phyloP scores from a whole-genome alignment of 2,329 filamentous ascomycete genomes.

The Gliomastix tumulicola region DNA sequence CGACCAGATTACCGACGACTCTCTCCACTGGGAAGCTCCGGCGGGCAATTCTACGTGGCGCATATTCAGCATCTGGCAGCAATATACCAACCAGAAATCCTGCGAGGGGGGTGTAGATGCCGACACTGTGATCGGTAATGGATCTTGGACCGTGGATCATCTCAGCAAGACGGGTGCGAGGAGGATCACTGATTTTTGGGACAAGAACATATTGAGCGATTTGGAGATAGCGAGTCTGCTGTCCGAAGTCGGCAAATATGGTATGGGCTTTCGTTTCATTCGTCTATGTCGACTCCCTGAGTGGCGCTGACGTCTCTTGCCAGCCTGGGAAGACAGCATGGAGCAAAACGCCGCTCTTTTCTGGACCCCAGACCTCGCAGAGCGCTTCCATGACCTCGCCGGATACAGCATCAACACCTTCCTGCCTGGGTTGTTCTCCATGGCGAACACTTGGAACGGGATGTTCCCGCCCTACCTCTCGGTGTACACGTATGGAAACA shows the following conservation, averaged over 20 bases:
- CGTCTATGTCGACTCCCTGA: too few relatives aligned
- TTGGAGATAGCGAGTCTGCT: background rate
- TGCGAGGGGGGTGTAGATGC: background rate
- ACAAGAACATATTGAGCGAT: slow-evolving; percentile 14
- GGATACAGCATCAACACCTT: background rate
- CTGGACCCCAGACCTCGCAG: background rate
- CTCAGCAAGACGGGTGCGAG: background rate
- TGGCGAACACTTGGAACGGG: background rate
- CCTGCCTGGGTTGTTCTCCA: background rate
- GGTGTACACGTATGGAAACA: background rate
- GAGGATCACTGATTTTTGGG: background rate
- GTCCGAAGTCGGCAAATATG: background rate
- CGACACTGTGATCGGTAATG: slow-evolving; percentile 20
- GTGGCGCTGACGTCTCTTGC: too few relatives aligned
- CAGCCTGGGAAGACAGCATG: slow-evolving; percentile 4
- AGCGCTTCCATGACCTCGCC: background rate
- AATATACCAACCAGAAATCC: background rate
- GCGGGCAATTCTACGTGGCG: background rate
- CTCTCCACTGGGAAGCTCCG: background rate
- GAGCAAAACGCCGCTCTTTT: background rate
- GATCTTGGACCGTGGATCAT: background rate
- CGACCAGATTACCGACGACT: background rate
- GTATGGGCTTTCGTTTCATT: too few relatives aligned
- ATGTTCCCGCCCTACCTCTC: background rate
- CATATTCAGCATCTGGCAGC: background rate